Evolutionary conservation across 352 stramenopile species (phyloP), one percentile per base, ranked within the genome.

Genomic region (Lagenidium giganteum): DNA sequence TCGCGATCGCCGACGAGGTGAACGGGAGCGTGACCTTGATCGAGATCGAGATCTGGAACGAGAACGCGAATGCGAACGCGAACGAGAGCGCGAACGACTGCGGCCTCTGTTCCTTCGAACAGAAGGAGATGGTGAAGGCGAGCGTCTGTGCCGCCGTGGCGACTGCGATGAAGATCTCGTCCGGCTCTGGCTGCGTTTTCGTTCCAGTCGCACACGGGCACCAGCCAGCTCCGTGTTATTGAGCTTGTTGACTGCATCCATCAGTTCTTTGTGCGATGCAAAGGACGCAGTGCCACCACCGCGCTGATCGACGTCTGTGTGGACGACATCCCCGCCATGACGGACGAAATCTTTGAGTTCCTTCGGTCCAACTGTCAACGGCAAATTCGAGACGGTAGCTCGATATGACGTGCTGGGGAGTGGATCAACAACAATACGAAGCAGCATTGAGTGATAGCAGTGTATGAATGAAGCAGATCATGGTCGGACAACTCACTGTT

Each of bases 261-360:
- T 40, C 57, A 89, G 70, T 35, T 89, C 71, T 13, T 83, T 58
- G 1, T 48, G 52, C 0, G 74, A 80, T n/a, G 64, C 61, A 36
- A 92, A 92, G 4, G 69, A 87, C 1, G 75, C 79, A 12, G 60
- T 63, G 5, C 74, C 79, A 47, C 66, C 73, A 5, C 79, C 79
- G 30, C 70, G 67, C 1, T 68, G 61, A 54, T 92, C 75, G 29
- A 89, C 76, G 36, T 89, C 68, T 6, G 62, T 64, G 43, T 83
- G 64, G 16, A 82, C 60, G 16, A 89, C 76, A 40, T 89, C 79
- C 21, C 67, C 74, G 0, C 62, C 70, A 28, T 64, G 54, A 2
- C 61, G 63, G 3, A 89, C 50, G 41, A 84, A 81, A 45, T 83
- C 70, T 45, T 87, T 85, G 21, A 89, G 56, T 28, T 88, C 79